Conservation (phyloP, 2,329 filamentous ascomycete genomes). For the Hypoxylon sp. region DNA sequence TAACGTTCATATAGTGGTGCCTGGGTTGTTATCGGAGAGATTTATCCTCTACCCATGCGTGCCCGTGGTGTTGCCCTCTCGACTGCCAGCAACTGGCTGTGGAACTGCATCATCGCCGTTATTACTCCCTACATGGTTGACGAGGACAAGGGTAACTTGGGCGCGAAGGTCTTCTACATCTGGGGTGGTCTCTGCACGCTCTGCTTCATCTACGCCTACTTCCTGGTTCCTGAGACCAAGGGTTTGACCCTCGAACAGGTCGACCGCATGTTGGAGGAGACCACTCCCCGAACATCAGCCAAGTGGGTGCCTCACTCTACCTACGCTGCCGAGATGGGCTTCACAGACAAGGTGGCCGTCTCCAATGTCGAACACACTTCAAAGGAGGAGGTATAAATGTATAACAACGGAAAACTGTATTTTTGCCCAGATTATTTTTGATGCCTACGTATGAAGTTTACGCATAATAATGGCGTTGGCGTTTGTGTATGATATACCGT, state of each 20-base stretch:
- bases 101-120: conserved; percentile 80
- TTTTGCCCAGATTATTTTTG: conserved; percentile 6
- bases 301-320: conserved; percentile 82
- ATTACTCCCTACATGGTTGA: conserved; percentile 82
- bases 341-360: conserved; percentile 57
- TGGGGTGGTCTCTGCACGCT: conserved; percentile 77
- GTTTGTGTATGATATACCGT: conserved; percentile 15
- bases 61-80: conserved; percentile 89
- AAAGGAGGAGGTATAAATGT: conserved; percentile 40
- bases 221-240: conserved; percentile 82
- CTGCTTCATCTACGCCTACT: conserved; percentile 77
- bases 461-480: conserved; percentile 18
- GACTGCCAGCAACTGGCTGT: conserved; percentile 92
- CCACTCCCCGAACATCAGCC: conserved; percentile 80
- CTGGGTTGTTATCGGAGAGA: conserved; percentile 89
- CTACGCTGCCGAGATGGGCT: conserved; percentile 72
- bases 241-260: conserved; percentile 84
- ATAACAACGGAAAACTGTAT: neutral
- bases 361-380: conserved; percentile 46
- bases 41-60: conserved; percentile 90
- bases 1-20: conserved; percentile 62
- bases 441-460: conserved; percentile 8
- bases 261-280: conserved; percentile 91
- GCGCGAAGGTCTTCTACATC: conserved; percentile 80
- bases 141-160: conserved; percentile 73